phyloP scores from a whole-genome alignment of 208 protist species.

The Trypanosoma congolense region DNA sequence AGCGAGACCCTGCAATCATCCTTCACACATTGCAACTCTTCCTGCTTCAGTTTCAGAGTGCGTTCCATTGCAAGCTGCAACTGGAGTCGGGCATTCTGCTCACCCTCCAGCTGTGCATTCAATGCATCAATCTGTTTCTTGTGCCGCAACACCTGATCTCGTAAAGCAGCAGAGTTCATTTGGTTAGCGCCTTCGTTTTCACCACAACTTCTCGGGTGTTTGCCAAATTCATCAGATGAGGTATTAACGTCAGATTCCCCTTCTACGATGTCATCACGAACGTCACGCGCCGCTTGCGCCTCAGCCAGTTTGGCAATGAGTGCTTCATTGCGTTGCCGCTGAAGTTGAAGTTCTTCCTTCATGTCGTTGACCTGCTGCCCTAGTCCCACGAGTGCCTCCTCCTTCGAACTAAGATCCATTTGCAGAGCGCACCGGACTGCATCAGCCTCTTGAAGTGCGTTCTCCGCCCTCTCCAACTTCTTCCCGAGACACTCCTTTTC shows the following conservation, averaged over 20 bases:
- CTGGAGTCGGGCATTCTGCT: conserved; percentile 17
- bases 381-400: conserved; percentile 32
- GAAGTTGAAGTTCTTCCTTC: conserved; percentile 21
- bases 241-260: no score
- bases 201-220: no score
- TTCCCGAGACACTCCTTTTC: conserved; percentile 21
- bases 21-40: conserved; percentile 19
- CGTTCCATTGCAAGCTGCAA: conserved; percentile 20
- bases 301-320: conserved; percentile 45
- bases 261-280: conserved; percentile 22
- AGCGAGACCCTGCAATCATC: conserved; percentile 34
- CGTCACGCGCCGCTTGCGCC: conserved; percentile 22
- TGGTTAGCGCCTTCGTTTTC: conserved; percentile 1
- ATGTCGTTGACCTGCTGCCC: conserved; percentile 30
- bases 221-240: no score
- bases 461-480: conserved; percentile 31
- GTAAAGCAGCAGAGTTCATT: conserved; percentile 13
- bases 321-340: conserved; percentile 31
- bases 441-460: conserved; percentile 17
- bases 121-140: conserved; percentile 42
- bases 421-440: conserved; percentile 13
- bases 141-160: conserved; percentile 41
- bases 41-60: conserved; percentile 18
- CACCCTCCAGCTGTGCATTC: conserved; percentile 34
- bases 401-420: conserved; percentile 13